Evolutionary conservation across 2,329 filamentous ascomycete species (phyloP).

Genomic region (Drechslera avenae): DNA sequence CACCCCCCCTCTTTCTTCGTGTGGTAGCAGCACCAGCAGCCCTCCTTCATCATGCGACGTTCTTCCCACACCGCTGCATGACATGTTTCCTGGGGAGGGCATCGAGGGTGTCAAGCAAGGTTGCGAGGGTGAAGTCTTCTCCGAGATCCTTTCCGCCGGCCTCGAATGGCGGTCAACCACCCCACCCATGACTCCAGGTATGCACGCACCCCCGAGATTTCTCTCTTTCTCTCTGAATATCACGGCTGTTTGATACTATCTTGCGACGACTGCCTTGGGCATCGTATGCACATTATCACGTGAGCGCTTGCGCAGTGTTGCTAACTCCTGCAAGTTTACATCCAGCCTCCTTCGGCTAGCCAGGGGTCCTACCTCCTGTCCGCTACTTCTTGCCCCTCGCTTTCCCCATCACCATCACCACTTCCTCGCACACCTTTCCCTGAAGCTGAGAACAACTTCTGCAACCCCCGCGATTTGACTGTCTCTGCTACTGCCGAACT

Average conservation of each 20-base stretch:
- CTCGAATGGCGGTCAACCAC: conserved; percentile 81
- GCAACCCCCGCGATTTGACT: conserved; percentile 87
- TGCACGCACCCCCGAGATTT: conserved; percentile 49
- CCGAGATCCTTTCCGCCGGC: conserved; percentile 72
- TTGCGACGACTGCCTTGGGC: background rate
- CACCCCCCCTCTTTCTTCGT: conserved; percentile 84
- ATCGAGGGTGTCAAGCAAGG: conserved; percentile 57
- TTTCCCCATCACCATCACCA: conserved; percentile 85
- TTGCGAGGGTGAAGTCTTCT: conserved; percentile 71
- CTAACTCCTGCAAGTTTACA: conserved; percentile 60
- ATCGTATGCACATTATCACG: background rate
- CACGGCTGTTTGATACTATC: background rate
- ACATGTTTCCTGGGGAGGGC: conserved; percentile 64
- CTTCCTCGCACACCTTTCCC: conserved; percentile 71
- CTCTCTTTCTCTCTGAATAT: background rate
- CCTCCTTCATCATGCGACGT: conserved; percentile 75
- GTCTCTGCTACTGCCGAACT: conserved; percentile 69
- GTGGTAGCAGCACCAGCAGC: conserved; percentile 84
- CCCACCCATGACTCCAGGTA: conserved; percentile 90
- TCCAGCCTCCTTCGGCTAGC: conserved; percentile 70
- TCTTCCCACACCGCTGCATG: conserved; percentile 81
- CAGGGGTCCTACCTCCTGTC: conserved; percentile 73
- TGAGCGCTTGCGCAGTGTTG: conserved; percentile 7
- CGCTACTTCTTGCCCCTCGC: conserved; percentile 75
- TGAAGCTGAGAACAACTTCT: conserved; percentile 80